These are phyloP conservation scores for Xerocomellus dryophilus DNA, from an alignment of 768 basidiomycete species.

Conservation along the genomic window DNA sequence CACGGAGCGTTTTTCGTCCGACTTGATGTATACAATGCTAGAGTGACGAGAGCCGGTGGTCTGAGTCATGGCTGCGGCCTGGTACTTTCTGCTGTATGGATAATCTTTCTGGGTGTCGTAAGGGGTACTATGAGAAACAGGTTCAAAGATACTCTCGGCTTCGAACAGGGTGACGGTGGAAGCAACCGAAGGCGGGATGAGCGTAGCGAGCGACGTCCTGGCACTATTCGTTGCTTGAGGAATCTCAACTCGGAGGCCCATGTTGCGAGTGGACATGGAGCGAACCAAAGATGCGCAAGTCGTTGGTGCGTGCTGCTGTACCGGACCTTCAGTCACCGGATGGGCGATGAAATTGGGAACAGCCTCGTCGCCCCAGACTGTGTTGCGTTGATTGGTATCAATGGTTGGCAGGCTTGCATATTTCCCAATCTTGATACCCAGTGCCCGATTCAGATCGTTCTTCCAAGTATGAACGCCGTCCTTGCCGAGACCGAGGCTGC, in stretches of 20 bases:
- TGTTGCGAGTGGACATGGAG: constrained; percentile 42
- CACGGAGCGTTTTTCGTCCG: constrained; percentile 40
- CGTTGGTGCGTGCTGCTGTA: constrained; percentile 22
- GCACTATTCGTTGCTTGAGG: constrained; percentile 48
- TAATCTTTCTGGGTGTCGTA: constrained; percentile 41
- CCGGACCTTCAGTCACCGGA: constrained; percentile 41
- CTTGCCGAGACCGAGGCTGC: constrained; percentile 62
- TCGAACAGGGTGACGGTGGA: constrained; percentile 65
- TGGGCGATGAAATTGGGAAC: constrained; percentile 30
- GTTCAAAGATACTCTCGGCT: constrained; percentile 21
- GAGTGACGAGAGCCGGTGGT: constrained; percentile 41
- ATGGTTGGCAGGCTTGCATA: constrained; percentile 40
- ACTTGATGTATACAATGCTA: constrained; percentile 64
- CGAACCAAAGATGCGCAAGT: constrained; percentile 27
- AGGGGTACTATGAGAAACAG: constrained; percentile 58
- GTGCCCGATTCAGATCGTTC: constrained; percentile 49
- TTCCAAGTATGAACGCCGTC: constrained; percentile 57
- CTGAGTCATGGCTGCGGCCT: constrained; percentile 22
- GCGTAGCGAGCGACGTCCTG: constrained; percentile 50
- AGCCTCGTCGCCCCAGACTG: constrained; percentile 44
- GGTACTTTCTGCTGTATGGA: constrained; percentile 13
- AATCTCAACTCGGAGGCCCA: constrained; percentile 50
- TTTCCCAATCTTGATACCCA: constrained; percentile 43
- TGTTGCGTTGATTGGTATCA: constrained; percentile 45
- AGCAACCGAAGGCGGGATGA: constrained; percentile 50